phyloP scores from a whole-genome alignment of 1,284 basidiomycete genomes.

The Ustilago curta region DNA sequence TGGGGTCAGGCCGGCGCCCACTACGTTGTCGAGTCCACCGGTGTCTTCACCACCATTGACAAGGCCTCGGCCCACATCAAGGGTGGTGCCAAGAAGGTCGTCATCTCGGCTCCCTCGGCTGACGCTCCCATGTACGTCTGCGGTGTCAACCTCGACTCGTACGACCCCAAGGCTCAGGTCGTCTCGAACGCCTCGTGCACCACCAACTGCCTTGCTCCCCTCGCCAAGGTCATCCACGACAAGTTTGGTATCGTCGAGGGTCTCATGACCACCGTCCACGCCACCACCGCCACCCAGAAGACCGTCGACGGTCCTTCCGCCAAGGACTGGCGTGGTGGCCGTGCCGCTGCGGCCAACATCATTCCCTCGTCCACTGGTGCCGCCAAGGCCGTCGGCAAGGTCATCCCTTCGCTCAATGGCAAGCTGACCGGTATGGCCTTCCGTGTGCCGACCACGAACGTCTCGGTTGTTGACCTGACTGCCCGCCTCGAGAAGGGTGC shows the following conservation, averaged over 20 bases:
- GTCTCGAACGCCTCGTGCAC: slow-evolving; percentile 99
- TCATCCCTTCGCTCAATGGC: slow-evolving; percentile 95
- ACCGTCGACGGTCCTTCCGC: slow-evolving; percentile 83
- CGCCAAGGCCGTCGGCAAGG: slow-evolving; percentile 98
- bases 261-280: slow-evolving; percentile 98
- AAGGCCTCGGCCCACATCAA: slow-evolving; percentile 95
- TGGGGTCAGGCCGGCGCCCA: slow-evolving; percentile 86
- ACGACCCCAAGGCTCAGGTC: slow-evolving; percentile 88
- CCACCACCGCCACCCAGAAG: slow-evolving; percentile 89
- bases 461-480: slow-evolving; percentile 98
- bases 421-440: slow-evolving; percentile 94
- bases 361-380: slow-evolving; percentile 99
- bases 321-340: slow-evolving; percentile 83
- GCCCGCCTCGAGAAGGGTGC: slow-evolving; percentile 86
- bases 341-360: slow-evolving; percentile 97
- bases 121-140: slow-evolving; percentile 89
- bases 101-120: slow-evolving; percentile 98
- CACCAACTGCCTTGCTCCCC: slow-evolving; percentile 93
- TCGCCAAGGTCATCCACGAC: slow-evolving; percentile 98
- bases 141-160: slow-evolving; percentile 95
- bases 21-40: slow-evolving; percentile 97
- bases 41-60: slow-evolving; percentile 95
- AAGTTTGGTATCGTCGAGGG: slow-evolving; percentile 73
- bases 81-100: slow-evolving; percentile 99
- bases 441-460: slow-evolving; percentile 96